Base-by-base conservation (phyloP, 2,329 filamentous ascomycete genomes). In the Rhinocladiella mackenziei region DNA sequence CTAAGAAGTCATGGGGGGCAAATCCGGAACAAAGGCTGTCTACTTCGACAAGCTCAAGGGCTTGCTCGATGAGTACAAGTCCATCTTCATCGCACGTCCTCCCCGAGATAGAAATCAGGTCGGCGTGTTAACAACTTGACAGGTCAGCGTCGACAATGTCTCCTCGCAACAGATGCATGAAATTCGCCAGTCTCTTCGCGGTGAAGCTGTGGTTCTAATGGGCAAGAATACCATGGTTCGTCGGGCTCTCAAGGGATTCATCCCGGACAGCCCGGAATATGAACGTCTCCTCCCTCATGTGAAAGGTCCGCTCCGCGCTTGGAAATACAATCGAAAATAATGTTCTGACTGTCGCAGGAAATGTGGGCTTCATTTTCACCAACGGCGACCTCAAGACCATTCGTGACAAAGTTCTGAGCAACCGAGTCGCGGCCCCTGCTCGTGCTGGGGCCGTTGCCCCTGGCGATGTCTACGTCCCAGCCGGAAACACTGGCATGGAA, bases 91-190 rank as follows among this genome's bases (percentile, higher is more conserved):
- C 73, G 89, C 40, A 45, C 45, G 49, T 54, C 15, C n/a, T 13
- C 30, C 20, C 18, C n/a, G 6, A 25, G 19, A 25, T 7, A 28
- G 15, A 22, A 42, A 22, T 13, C 32, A 6, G 6, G 14, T 13
- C n/a, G 17, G 31, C 22, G n/a, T 31, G 37, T 33, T 53, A 42
- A 53, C 41, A 29, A 20, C 18, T 31, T 18, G 18, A 13, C 40
- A 50, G 50, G 89, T 95, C 72, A 55, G 50, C 42, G 56, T 57
- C 43, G 54, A 97, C 88, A 98, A 97, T 98, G 92, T 98, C 83
- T 88, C 84, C 73, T 98, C 92, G 62, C 92, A 98, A 83, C 94
- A 98, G 84, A 98, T 98, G 94, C 92, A 98, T 87, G 92, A 98
- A 83, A 97, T 98, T 73, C 86, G 92, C 72, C 76, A 84, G 66